Evolutionary conservation across 2,329 filamentous ascomycete species (phyloP).

Genomic region (Zymoseptoria crescenta): DNA sequence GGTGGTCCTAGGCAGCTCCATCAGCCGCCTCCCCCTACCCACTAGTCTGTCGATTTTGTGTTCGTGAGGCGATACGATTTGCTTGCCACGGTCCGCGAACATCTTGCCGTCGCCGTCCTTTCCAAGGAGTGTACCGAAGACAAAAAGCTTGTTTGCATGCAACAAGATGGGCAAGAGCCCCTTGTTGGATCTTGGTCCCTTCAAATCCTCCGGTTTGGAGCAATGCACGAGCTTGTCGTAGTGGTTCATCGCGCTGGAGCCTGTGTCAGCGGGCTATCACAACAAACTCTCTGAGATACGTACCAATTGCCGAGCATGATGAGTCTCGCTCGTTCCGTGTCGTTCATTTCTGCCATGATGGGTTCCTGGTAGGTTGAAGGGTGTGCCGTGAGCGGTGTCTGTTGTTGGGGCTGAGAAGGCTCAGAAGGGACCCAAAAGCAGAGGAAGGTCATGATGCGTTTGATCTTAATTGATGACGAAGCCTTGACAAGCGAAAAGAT

Average conservation of each 20-base stretch:
- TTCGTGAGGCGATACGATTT: too few species aligned
- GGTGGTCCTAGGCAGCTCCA: neutral
- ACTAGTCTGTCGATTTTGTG: too few species aligned
- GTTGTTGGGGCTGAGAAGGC: neutral
- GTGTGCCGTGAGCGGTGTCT: neutral
- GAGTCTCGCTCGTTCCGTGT: neutral
- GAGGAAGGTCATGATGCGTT: neutral
- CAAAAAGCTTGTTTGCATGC: neutral
- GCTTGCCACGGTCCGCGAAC: neutral
- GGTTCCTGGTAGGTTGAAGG: neutral
- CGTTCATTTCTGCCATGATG: neutral
- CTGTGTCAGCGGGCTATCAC: neutral
- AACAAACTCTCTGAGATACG: neutral
- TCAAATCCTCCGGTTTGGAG: neutral
- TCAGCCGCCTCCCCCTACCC: neutral
- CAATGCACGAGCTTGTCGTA: neutral
- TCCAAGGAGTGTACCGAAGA: neutral
- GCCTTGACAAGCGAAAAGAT: neutral
- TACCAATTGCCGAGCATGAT: neutral
- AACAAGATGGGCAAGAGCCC: too few species aligned
- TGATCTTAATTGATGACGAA: neutral
- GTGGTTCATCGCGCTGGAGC: neutral
- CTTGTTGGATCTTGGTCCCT: neutral
- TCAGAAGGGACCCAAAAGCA: neutral
- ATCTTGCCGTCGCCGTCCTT: neutral